Evolutionary conservation across 164 flowering plant species (phyloP).

Genomic region (Piper betle): DNA sequence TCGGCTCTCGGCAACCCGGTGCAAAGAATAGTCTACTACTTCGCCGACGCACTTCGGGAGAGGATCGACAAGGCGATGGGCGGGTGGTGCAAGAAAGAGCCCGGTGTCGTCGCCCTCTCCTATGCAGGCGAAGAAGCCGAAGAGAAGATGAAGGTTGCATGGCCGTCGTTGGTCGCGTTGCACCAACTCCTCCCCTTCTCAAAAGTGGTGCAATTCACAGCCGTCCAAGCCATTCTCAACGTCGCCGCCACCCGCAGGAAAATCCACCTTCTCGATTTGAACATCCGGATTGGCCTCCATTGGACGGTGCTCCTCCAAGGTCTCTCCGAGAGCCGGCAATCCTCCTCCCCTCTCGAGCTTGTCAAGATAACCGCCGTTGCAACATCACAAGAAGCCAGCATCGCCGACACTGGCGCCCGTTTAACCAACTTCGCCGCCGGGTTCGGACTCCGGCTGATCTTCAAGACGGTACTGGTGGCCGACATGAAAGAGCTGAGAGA

Average conservation of each 20-base stretch:
- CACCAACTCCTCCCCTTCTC: conserved; percentile 22
- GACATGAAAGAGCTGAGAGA: conserved; percentile 28
- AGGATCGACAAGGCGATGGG: conserved; percentile 38
- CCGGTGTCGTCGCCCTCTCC: background rate
- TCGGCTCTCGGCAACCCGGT: conserved; percentile 7
- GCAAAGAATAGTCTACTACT: conserved; percentile 37
- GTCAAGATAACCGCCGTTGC: conserved; percentile 37
- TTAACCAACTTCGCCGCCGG: conserved; percentile 22
- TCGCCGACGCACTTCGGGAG: conserved; percentile 38
- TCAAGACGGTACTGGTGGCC: conserved; percentile 17
- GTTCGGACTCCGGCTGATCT: conserved; percentile 24
- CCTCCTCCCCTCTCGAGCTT: conserved; percentile 25
- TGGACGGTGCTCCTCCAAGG: conserved; percentile 44
- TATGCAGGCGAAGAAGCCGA: background rate
- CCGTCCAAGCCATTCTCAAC: conserved; percentile 37
- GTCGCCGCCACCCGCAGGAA: conserved; percentile 22
- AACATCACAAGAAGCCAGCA: conserved; percentile 4
- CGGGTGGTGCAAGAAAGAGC: conserved; percentile 6
- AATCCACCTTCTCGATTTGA: conserved; percentile 39
- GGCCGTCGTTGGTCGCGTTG: conserved; percentile 13
- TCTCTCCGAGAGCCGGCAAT: conserved; percentile 17
- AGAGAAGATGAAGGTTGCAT: conserved; percentile 14
- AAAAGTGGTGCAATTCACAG: conserved; percentile 28
- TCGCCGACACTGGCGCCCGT: conserved; percentile 26
- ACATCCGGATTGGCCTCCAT: conserved; percentile 25